Evolutionary conservation across 2,329 filamentous ascomycete genomes (phyloP).

Genomic region (Chrysoporthe austroafricana): DNA sequence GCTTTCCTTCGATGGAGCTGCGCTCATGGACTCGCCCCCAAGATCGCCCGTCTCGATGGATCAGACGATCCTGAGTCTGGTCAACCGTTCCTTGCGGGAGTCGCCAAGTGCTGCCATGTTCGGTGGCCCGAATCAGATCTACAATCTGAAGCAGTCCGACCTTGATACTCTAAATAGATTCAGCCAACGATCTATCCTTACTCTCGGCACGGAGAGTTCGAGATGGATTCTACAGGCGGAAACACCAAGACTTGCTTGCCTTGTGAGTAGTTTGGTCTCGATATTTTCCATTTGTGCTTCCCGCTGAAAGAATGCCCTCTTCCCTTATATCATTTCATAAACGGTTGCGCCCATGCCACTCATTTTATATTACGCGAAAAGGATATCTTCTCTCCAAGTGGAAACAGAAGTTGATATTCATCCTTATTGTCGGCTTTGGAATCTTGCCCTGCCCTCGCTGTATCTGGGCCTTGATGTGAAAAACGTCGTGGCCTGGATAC

Average conservation of each 20-base stretch:
- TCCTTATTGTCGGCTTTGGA: too few relatives aligned
- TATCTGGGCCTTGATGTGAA: too few relatives aligned
- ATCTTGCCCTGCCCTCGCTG: too few relatives aligned
- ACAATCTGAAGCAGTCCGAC: constrained; percentile 39
- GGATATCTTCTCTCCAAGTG: too few relatives aligned
- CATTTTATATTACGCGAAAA: too few relatives aligned
- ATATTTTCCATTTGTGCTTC: not conserved
- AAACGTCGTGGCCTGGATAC: too few relatives aligned
- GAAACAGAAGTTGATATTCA: too few relatives aligned
- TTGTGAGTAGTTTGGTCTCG: constrained; percentile 37
- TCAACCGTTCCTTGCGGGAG: constrained; percentile 31
- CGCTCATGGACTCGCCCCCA: constrained; percentile 30
- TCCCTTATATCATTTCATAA: not conserved
- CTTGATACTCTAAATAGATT: constrained; percentile 47
- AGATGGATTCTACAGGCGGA: constrained; percentile 41
- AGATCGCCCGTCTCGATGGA: constrained; percentile 29
- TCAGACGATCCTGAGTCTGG: constrained; percentile 28
- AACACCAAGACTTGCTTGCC: constrained; percentile 43
- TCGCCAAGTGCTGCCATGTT: constrained; percentile 21
- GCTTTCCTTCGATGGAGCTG: constrained; percentile 35
- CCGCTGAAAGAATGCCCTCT: not conserved
- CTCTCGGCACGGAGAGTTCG: constrained; percentile 41
- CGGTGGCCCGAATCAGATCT: constrained; percentile 33
- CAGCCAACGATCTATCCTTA: constrained; percentile 45
- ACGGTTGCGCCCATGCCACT: too few relatives aligned